Percentiles rank a stretch among this genome's conserved stretches.
phyloP scores from a whole-genome alignment of 495 filamentous ascomycete species.

The Penicillium silybi region DNA sequence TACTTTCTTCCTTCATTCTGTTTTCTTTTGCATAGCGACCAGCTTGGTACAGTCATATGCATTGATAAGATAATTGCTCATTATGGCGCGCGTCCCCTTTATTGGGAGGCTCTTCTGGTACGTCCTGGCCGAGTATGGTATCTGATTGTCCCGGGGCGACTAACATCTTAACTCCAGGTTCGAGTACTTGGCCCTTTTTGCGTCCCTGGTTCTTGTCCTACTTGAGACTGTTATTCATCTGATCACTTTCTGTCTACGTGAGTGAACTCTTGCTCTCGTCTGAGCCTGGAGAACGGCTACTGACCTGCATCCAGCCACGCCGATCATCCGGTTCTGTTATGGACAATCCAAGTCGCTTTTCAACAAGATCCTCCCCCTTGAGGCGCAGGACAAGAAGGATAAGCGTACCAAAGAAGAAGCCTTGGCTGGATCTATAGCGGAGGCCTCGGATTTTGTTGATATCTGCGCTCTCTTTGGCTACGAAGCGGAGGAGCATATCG shows the following conservation, averaged over 20 bases:
- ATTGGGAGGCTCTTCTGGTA: conserved; percentile 76
- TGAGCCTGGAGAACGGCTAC: conserved; percentile 5
- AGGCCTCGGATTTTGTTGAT: conserved; percentile 88
- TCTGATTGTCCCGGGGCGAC: conserved; percentile 1
- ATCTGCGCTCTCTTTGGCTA: conserved; percentile 86
- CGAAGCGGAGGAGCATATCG: conserved; percentile 90
- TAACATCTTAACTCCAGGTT: conserved; percentile 38
- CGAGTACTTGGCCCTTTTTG: conserved; percentile 83
- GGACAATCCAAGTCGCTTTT: conserved; percentile 75
- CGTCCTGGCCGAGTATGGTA: conserved; percentile 14
- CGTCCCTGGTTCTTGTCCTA: conserved; percentile 74
- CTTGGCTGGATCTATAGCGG: conserved; percentile 48
- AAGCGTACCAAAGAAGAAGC: conserved; percentile 44
- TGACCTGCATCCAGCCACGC: conserved; percentile 52
- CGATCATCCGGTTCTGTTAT: conserved; percentile 80
- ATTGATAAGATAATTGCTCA: neutral
- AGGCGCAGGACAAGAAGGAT: conserved; percentile 47
- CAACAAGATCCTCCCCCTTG: conserved; percentile 70
- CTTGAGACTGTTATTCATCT: conserved; percentile 78
- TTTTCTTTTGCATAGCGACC: neutral
- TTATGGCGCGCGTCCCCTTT: conserved; percentile 74
- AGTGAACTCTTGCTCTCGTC: conserved; percentile 25
- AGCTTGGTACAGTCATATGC: neutral
- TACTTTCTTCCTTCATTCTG: neutral
- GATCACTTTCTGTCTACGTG: conserved; percentile 88